Evolutionary conservation across 805 yeast genomes (phyloP).

Genomic region (Starmerella stigmatis): DNA sequence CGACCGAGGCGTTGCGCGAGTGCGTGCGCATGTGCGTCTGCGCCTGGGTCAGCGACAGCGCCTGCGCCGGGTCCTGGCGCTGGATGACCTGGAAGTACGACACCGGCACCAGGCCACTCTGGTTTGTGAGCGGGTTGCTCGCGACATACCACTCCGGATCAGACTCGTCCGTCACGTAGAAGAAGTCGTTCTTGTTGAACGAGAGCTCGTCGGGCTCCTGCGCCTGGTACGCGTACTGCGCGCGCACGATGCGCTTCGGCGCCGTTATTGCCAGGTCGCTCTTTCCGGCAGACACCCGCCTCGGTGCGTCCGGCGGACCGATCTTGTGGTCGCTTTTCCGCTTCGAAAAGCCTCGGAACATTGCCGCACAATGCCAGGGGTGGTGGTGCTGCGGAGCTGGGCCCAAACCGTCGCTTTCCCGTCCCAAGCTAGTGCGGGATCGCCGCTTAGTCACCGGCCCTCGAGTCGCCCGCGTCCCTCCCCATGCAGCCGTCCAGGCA

Average conservation of each 20-base stretch:
- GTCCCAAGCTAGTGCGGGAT: neutral
- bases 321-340: slow-evolving; percentile 15
- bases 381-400: too few relatives aligned
- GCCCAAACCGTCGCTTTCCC: too few relatives aligned
- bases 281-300: slow-evolving; percentile 17
- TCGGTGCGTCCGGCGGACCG: neutral
- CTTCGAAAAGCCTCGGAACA: slow-evolving; percentile 18
- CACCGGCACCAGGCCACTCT: slow-evolving; percentile 79
- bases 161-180: slow-evolving; percentile 59
- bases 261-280: slow-evolving; percentile 34
- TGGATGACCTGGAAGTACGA: slow-evolving; percentile 66
- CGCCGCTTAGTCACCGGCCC: neutral
- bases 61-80: slow-evolving; percentile 27
- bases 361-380: slow-evolving; percentile 4
- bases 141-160: slow-evolving; percentile 74
- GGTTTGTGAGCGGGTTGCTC: slow-evolving; percentile 67
- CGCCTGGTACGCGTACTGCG: slow-evolving; percentile 64
- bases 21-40: slow-evolving; percentile 12
- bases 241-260: slow-evolving; percentile 77
- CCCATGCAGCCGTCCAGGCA: neutral
- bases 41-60: slow-evolving; percentile 28
- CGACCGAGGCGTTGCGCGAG: slow-evolving; percentile 15
- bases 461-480: too few relatives aligned
- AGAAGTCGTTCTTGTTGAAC: slow-evolving; percentile 76
- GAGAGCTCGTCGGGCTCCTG: slow-evolving; percentile 72